These are phyloP conservation scores for Mucor velutinosus DNA, from an alignment of 371 early-diverging fungal species.

Conservation along the genomic window DNA sequence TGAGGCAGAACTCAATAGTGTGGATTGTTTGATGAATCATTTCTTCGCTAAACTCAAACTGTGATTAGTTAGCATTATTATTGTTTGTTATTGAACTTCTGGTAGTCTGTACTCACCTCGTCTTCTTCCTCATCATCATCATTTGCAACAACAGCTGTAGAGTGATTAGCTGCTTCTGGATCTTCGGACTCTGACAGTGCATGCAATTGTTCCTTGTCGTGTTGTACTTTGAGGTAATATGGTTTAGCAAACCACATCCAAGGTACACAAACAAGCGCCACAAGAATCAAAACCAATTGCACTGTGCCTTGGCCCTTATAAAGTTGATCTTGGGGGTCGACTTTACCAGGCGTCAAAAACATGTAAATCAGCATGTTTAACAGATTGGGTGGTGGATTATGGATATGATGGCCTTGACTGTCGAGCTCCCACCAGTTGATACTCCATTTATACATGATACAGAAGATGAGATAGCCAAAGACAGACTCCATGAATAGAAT, in stretches of 20 bases:
- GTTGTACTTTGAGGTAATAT: constrained; percentile 77
- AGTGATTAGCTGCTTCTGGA: constrained; percentile 18
- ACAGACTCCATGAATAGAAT: constrained; percentile 90
- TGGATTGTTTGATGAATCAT: constrained; percentile 98
- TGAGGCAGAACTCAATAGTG: constrained; percentile 99
- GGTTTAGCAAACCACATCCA: constrained; percentile 99
- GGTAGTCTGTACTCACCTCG: constrained; percentile 18
- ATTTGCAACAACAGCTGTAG: constrained; percentile 23
- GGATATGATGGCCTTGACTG: constrained; percentile 65
- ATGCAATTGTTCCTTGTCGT: constrained; percentile 79
- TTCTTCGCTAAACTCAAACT: constrained; percentile 92
- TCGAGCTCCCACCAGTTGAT: constrained; percentile 83
- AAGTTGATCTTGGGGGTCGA: constrained; percentile 70
- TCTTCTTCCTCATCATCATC: constrained; percentile 60
- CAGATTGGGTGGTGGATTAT: constrained; percentile 88
- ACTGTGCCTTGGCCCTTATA: constrained; percentile 88
- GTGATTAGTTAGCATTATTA: constrained; percentile 14
- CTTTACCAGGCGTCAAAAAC: constrained; percentile 97
- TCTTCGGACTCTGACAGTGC: constrained; percentile 46
- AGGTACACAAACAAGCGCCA: constrained; percentile 95
- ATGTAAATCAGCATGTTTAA: constrained; percentile 99
- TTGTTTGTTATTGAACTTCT: too few species aligned
- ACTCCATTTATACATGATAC: constrained; percentile 66
- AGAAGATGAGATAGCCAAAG: constrained; percentile 50
- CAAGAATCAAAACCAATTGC: constrained; percentile 82